Percentiles rank a stretch among this genome's conserved stretches.
phyloP scores from a whole-genome alignment of 768 basidiomycete genomes.

The Rhizopogon sp. region DNA sequence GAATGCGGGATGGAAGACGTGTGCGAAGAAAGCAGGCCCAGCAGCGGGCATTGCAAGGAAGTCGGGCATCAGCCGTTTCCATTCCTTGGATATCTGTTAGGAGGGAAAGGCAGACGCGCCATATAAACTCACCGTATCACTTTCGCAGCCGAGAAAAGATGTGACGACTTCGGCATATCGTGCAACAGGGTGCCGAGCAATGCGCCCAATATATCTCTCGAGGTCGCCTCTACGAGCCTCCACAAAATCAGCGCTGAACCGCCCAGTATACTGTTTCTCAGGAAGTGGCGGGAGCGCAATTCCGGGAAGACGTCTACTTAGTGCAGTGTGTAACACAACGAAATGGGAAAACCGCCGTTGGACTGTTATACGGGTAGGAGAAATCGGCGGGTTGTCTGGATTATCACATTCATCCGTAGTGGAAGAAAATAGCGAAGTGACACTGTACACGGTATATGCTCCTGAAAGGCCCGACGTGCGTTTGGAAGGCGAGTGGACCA shows the following conservation, averaged over 20 bases:
- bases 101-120: not conserved
- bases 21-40: conserved; percentile 74
- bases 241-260: conserved; percentile 78
- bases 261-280: conserved; percentile 79
- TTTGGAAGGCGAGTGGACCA: conserved; percentile 81
- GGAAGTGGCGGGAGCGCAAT: conserved; percentile 79
- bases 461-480: conserved; percentile 60
- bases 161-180: conserved; percentile 76
- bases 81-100: conserved; percentile 46
- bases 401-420: conserved; percentile 13
- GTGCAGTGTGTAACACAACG: conserved; percentile 66
- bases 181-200: conserved; percentile 73
- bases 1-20: conserved; percentile 81
- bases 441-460: conserved; percentile 68
- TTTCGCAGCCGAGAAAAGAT: conserved; percentile 75
- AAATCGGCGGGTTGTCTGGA: conserved; percentile 19
- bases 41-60: conserved; percentile 58
- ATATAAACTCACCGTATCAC: conserved; percentile 53
- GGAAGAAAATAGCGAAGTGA: conserved; percentile 65
- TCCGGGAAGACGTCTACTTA: conserved; percentile 65
- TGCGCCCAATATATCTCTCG: conserved; percentile 66
- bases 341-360: conserved; percentile 85
- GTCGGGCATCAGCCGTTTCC: conserved; percentile 57
- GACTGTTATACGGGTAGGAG: conserved; percentile 62
- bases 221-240: conserved; percentile 79